Percentiles rank a stretch among this genome's conserved stretches.
Conservation (phyloP, 2,329 filamentous ascomycete genomes). For the Teratosphaeriaceae sp. region DNA sequence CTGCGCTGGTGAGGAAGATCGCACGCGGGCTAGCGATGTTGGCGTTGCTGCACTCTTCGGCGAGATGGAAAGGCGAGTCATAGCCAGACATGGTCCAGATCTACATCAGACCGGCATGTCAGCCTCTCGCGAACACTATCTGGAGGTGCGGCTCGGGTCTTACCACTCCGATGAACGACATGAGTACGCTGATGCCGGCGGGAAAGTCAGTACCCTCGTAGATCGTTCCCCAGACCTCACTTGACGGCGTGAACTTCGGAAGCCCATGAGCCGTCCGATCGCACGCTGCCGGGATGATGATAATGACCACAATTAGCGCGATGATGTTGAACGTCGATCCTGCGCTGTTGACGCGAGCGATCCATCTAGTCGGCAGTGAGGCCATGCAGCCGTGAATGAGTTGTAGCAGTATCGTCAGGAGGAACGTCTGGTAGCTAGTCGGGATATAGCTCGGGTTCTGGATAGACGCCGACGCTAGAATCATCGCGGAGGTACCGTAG, state of each 20-base stretch:
- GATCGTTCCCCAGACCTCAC: slow-evolving; percentile 59
- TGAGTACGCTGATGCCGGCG: slow-evolving; percentile 59
- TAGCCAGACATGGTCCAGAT: slow-evolving; percentile 40
- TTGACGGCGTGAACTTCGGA: slow-evolving; percentile 52
- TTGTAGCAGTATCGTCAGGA: slow-evolving; percentile 60
- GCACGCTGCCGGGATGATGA: slow-evolving; percentile 59
- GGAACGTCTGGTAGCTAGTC: slow-evolving; percentile 59
- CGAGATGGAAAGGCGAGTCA: slow-evolving; percentile 64
- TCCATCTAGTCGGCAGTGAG: slow-evolving; percentile 63
- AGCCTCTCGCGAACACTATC: too few relatives aligned
- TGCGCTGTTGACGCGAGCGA: slow-evolving; percentile 62
- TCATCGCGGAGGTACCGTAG: slow-evolving; percentile 63
- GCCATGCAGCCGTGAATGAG: slow-evolving; percentile 60
- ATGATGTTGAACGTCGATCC: slow-evolving; percentile 67
- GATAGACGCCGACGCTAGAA: slow-evolving; percentile 64
- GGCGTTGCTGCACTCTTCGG: slow-evolving; percentile 69
- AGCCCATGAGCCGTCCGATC: slow-evolving; percentile 44
- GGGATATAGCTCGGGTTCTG: slow-evolving; percentile 59
- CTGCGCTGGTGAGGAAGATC: slow-evolving; percentile 61
- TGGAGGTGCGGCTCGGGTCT: slow-evolving; percentile 55
- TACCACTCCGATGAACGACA: slow-evolving; percentile 60
- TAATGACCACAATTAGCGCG: slow-evolving; percentile 58
- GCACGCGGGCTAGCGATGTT: slow-evolving; percentile 63
- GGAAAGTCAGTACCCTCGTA: slow-evolving; percentile 62
- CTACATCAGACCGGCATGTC: background rate